Evolutionary conservation across 495 filamentous ascomycete genomes (phyloP).

Genomic region (Talaromyces nanjingensis): DNA sequence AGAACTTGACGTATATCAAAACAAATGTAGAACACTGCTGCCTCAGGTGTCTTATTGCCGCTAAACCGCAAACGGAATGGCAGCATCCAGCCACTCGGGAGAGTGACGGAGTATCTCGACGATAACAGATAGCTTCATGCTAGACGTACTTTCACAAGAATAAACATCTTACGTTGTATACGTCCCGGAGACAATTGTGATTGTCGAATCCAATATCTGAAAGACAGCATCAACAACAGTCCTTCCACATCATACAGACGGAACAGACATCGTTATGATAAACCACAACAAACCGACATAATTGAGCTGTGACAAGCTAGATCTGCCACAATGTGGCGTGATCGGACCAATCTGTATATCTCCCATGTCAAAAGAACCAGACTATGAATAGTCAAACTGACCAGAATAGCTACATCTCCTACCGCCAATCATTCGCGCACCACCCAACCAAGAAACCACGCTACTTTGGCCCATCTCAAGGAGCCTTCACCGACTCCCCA

Average conservation of each 20-base stretch:
- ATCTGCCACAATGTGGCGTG: conserved; percentile 77
- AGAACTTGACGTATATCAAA: background rate
- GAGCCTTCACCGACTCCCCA: conserved; percentile 56
- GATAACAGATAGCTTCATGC: background rate
- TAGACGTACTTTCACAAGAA: background rate
- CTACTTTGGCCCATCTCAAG: conserved; percentile 58
- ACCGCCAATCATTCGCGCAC: conserved; percentile 95
- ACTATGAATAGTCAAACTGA: background rate
- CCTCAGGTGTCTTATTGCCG: background rate
- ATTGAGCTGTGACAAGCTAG: conserved; percentile 4
- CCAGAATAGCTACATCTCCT: conserved; percentile 80
- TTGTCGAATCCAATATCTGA: background rate
- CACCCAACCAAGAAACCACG: conserved; percentile 81
- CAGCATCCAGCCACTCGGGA: background rate
- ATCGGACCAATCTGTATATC: conserved; percentile 88
- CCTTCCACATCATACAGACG: background rate
- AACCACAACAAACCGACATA: background rate
- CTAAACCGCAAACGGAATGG: conserved; percentile 1
- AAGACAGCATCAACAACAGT: background rate
- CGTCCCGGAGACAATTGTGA: background rate
- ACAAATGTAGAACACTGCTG: background rate
- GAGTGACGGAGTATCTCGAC: background rate
- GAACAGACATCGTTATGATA: background rate
- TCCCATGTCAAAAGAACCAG: background rate
- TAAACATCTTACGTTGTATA: background rate